phyloP scores from a whole-genome alignment of 768 basidiomycete genomes.

The Tricholoma matsutake region DNA sequence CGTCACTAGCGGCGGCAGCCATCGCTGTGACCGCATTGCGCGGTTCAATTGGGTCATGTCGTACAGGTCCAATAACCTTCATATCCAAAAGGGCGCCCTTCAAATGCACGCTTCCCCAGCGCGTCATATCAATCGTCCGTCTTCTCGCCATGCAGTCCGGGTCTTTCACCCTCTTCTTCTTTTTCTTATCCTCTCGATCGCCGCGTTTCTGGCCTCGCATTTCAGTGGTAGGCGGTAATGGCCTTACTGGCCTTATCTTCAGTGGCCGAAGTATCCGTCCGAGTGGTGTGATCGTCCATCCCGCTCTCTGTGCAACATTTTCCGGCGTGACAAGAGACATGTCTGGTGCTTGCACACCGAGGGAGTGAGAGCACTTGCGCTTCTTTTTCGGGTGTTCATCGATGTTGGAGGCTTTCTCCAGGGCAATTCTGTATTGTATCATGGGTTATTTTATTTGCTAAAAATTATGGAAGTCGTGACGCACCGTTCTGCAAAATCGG shows the following conservation, averaged over 20 bases:
- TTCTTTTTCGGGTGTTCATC: conserved; percentile 43
- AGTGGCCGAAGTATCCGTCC: conserved; percentile 65
- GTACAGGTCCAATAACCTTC: conserved; percentile 25
- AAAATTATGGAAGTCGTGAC: conserved; percentile 14
- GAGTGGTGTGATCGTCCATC: conserved; percentile 69
- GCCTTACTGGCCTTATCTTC: conserved; percentile 66
- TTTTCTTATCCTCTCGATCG: conserved; percentile 35
- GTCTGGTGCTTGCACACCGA: conserved; percentile 47
- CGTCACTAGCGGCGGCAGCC: conserved; percentile 16
- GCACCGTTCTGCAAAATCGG: conserved; percentile 65
- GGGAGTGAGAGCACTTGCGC: conserved; percentile 25
- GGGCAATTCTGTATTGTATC: conserved; percentile 25
- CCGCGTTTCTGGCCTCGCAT: conserved; percentile 16
- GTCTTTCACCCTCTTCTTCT: conserved; percentile 40
- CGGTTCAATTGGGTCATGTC: conserved; percentile 3
- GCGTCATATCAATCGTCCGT: conserved; percentile 68
- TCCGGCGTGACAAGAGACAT: conserved; percentile 64
- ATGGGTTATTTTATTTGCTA: neutral
- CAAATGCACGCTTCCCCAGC: conserved; percentile 69
- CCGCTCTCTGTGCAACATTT: conserved; percentile 47
- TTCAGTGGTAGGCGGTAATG: conserved; percentile 41
- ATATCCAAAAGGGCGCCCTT: conserved; percentile 65
- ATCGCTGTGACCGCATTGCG: conserved; percentile 11
- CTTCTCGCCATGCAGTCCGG: conserved; percentile 57
- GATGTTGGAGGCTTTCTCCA: conserved; percentile 28